Conservation (phyloP, 2,329 filamentous ascomycete species). For the Nannizzia gypsea region DNA sequence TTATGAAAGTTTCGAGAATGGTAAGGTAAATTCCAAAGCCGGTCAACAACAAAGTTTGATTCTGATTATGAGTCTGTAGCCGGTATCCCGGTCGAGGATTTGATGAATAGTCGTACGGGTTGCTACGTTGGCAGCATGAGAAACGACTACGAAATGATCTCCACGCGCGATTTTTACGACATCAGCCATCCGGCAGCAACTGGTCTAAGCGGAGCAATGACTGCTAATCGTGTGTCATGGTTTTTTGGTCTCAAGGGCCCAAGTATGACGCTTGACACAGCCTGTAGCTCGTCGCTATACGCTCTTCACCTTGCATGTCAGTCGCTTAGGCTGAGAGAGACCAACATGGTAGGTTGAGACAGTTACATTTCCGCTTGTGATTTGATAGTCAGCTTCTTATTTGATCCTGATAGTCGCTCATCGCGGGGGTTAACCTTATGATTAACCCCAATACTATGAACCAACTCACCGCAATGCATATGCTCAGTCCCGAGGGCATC, state of each 20-base stretch:
- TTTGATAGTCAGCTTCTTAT: background rate
- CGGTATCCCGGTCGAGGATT: conserved; percentile 11
- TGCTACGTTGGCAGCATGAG: conserved; percentile 12
- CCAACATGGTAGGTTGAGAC: background rate
- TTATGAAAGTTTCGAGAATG: conserved; percentile 73
- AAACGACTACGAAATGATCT: conserved; percentile 11
- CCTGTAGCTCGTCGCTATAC: conserved; percentile 5
- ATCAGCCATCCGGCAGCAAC: background rate
- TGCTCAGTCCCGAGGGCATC: conserved; percentile 12
- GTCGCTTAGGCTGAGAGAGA: background rate
- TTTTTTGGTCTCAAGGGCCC: conserved; percentile 12
- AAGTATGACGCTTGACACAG: conserved; percentile 9
- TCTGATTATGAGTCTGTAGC: conserved; percentile 1
- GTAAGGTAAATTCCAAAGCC: conserved; percentile 34
- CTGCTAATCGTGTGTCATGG: conserved; percentile 12
- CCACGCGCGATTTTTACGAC: background rate
- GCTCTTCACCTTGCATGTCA: conserved; percentile 7
- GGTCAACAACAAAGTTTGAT: background rate
- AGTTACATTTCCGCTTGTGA: background rate
- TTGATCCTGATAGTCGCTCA: background rate
- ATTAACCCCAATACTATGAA: conserved; percentile 21
- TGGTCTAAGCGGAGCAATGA: background rate
- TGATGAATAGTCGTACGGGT: conserved; percentile 11
- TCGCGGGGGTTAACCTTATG: conserved; percentile 18
- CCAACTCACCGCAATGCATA: conserved; percentile 25